Percentiles rank a stretch among this genome's conserved stretches.
These are phyloP conservation scores for Immersiporthe knoxdaviesiana DNA, from an alignment of 2,329 filamentous ascomycete genomes.

Conservation along the genomic window DNA sequence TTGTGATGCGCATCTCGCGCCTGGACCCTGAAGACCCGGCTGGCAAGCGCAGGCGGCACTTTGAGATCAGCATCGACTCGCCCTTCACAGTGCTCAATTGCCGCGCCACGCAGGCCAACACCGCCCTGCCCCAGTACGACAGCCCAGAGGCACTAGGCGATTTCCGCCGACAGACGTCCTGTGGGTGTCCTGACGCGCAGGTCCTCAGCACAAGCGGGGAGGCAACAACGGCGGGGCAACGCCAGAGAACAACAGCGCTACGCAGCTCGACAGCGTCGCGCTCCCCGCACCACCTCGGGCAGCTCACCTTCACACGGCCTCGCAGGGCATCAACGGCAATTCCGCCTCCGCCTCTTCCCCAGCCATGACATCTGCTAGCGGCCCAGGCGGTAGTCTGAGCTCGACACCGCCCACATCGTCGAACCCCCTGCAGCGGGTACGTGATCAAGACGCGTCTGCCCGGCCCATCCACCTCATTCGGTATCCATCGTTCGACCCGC, in stretches of 20 bases:
- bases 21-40: slow-evolving; percentile 75
- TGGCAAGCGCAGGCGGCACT: slow-evolving; percentile 77
- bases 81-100: slow-evolving; percentile 93
- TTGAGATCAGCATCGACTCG: slow-evolving; percentile 95
- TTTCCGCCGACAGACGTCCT: slow-evolving; percentile 51
- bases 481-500: slow-evolving; percentile 84
- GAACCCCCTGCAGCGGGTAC: slow-evolving; percentile 43
- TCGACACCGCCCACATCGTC: slow-evolving; percentile 32
- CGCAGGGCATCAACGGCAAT: slow-evolving; percentile 27
- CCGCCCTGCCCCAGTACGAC: slow-evolving; percentile 77
- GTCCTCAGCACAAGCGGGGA: slow-evolving; percentile 57
- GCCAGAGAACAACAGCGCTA: slow-evolving; percentile 65
- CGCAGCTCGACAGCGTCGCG: slow-evolving; percentile 44
- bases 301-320: slow-evolving; percentile 52
- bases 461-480: slow-evolving; percentile 85
- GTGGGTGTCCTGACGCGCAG: slow-evolving; percentile 58
- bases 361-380: slow-evolving; percentile 29
- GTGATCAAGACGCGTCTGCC: slow-evolving; percentile 42
- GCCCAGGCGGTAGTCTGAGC: slow-evolving; percentile 24
- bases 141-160: slow-evolving; percentile 56
- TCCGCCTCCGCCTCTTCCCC: slow-evolving; percentile 19
- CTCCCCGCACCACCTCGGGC: slow-evolving; percentile 58
- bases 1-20: slow-evolving; percentile 90
- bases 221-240: slow-evolving; percentile 1
- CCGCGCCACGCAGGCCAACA: slow-evolving; percentile 90